Evolutionary conservation across 2,329 filamentous ascomycete genomes (phyloP), one percentile per base, ranked within the genome.

Genomic region (Fusarium miscanthi): DNA sequence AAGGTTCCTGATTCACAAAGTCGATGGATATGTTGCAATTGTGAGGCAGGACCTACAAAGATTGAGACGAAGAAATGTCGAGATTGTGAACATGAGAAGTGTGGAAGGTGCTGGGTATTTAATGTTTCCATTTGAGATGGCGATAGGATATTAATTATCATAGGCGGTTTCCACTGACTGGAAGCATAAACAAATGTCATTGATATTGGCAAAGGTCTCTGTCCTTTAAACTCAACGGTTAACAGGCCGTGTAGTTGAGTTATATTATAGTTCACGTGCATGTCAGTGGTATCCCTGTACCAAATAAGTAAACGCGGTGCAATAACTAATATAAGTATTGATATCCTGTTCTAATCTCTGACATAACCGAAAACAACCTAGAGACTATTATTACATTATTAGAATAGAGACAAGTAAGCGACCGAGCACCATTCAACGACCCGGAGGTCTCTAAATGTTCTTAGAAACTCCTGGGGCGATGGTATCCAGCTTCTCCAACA

Each of bases 401-500:
- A 17, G 8, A 3, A 6, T 9, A 1, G 0, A 17, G 7, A 31
- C 3, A 27, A 25, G 12, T 7, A 21, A 25, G 2, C 17, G 8
- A 25, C 16, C 2, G 6, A 21, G 8, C 4, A 35, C 6, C 5
- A 3, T 51, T 6, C 12, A 4, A 1, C 0, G 2, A 25, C 2
- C 4, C 1, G 2, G 25, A 21, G 3, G 10, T 2, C 3, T 37
- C 21, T 21, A 62, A 1, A 68, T 16, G 8, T 10, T 49, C 14
- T 46, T 52, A 0, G 65, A 49, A 2, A 67, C 59, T 8, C 69
- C 74, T 3, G 76, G 74, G 1, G 43, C 58, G 7, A 77, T 69
- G 1, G 1, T 14, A 4, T 84, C 82, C 13, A 84, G 51, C 19
- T 78, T 78, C 8, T 64, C 73, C 6, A 82, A 33, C 10, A 84